Evolutionary conservation across 495 filamentous ascomycete species (phyloP).

Genomic region (Hypomontagnella monticulosa): DNA sequence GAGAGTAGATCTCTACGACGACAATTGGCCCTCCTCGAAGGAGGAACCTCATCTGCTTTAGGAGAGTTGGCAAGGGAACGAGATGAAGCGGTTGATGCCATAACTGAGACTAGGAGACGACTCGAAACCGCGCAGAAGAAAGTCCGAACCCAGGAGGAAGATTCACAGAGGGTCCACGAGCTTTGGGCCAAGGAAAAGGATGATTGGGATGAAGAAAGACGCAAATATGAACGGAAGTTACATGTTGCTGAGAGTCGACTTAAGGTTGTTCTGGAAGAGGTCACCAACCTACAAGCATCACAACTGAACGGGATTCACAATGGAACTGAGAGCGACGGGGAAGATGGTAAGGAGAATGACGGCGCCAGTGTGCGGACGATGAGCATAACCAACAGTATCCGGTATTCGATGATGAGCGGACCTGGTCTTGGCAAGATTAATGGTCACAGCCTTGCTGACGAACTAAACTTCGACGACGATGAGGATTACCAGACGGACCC

Average conservation of each 20-base stretch:
- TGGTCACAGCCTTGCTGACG: constrained; percentile 85
- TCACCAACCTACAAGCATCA: constrained; percentile 76
- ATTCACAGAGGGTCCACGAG: constrained; percentile 75
- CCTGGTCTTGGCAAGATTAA: constrained; percentile 64
- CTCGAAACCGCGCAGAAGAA: constrained; percentile 83
- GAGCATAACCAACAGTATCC: constrained; percentile 77
- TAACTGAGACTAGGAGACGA: constrained; percentile 76
- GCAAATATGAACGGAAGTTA: constrained; percentile 80
- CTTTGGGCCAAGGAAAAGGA: constrained; percentile 86
- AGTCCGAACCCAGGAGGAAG: constrained; percentile 82
- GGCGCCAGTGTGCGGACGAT: constrained; percentile 78
- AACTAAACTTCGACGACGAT: constrained; percentile 84
- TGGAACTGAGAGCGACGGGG: constrained; percentile 60
- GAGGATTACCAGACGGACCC: constrained; percentile 69
- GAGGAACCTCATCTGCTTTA: constrained; percentile 84
- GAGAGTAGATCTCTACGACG: constrained; percentile 84
- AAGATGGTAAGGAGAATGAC: constrained; percentile 73
- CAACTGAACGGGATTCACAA: constrained; percentile 52
- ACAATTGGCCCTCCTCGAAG: constrained; percentile 85
- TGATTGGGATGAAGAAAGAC: constrained; percentile 80
- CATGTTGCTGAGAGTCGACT: constrained; percentile 89
- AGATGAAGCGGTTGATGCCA: constrained; percentile 81
- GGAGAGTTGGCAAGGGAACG: constrained; percentile 84
- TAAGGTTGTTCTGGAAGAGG: constrained; percentile 82
- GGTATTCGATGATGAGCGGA: constrained; percentile 74